Conservation (phyloP, 2,329 filamentous ascomycete genomes). For the Aureobasidium zeae region DNA sequence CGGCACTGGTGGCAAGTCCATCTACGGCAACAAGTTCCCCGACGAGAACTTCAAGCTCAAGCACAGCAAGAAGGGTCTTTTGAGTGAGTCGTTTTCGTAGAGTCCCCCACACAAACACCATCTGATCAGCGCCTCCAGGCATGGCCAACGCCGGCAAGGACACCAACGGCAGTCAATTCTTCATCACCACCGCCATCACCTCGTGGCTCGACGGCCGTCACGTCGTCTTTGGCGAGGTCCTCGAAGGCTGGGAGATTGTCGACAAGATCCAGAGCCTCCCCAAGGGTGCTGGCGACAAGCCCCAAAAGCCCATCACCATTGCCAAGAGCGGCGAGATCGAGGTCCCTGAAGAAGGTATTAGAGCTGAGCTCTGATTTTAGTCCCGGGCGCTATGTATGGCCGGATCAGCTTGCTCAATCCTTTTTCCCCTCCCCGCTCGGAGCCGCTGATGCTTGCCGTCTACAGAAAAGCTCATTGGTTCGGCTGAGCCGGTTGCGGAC, state of each 20-base stretch:
- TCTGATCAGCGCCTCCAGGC: conserved; percentile 33
- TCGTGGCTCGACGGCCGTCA: conserved; percentile 75
- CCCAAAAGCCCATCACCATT: conserved; percentile 61
- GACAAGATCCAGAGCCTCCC: conserved; percentile 66
- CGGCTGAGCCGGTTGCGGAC: conserved; percentile 9
- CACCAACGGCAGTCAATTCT: conserved; percentile 85
- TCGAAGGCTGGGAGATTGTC: conserved; percentile 75
- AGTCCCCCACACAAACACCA: neutral
- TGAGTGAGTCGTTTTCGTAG: conserved; percentile 43
- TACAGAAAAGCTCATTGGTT: conserved; percentile 11
- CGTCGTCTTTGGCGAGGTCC: conserved; percentile 81
- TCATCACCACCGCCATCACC: conserved; percentile 77
- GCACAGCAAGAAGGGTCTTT: conserved; percentile 72
- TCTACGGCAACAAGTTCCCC: conserved; percentile 74
- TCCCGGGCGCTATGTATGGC: conserved; percentile 22
- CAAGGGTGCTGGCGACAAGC: conserved; percentile 60
- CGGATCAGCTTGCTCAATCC: conserved; percentile 22
- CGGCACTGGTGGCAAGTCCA: conserved; percentile 77
- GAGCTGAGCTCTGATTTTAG: conserved; percentile 69
- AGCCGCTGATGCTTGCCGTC: conserved; percentile 14
- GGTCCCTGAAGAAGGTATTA: conserved; percentile 85
- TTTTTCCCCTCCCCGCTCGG: conserved; percentile 18
- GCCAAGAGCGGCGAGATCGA: conserved; percentile 74
- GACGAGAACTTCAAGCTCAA: conserved; percentile 96
- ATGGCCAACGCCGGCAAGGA: conserved; percentile 54